Evolutionary conservation across 371 early-diverging fungal species (phyloP).

Genomic region (Syncephalastrum sp.): DNA sequence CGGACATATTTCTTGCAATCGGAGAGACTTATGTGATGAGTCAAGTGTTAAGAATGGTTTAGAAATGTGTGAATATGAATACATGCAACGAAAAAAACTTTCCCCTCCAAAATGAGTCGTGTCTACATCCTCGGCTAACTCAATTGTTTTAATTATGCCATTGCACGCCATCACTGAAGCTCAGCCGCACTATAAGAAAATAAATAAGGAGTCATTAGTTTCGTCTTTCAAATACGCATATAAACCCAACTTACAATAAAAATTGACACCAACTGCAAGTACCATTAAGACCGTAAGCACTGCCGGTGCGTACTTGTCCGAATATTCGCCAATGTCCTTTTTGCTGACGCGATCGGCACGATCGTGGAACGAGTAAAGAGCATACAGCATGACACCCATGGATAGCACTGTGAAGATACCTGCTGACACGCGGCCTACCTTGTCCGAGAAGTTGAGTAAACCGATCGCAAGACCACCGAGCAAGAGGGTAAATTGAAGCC

Average conservation of each 20-base stretch:
- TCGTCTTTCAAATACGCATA: no score
- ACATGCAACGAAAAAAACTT: no score
- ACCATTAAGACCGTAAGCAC: constrained; percentile 76
- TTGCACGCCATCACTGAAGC: no score
- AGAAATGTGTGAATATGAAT: no score
- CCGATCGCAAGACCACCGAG: constrained; percentile 73
- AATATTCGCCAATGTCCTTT: constrained; percentile 60
- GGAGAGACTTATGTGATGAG: no score
- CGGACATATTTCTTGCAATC: no score
- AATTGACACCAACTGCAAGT: constrained; percentile 74
- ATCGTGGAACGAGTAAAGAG: constrained; percentile 82
- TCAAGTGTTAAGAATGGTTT: no score
- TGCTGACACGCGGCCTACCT: constrained; percentile 64
- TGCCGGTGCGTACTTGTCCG: constrained; percentile 68
- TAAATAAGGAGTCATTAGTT: no score
- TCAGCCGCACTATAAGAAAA: no score
- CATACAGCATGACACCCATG: constrained; percentile 79
- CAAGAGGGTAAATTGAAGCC: constrained; percentile 67
- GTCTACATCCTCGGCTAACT: no score
- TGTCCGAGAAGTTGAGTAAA: constrained; percentile 75
- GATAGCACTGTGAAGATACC: constrained; percentile 66
- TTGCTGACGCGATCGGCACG: constrained; percentile 66
- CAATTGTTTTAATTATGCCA: no score
- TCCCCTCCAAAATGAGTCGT: no score
- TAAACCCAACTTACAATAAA: constrained; percentile 66